Conservation (phyloP, 2,329 filamentous ascomycete genomes). For the Colletotrichum limetticola region DNA sequence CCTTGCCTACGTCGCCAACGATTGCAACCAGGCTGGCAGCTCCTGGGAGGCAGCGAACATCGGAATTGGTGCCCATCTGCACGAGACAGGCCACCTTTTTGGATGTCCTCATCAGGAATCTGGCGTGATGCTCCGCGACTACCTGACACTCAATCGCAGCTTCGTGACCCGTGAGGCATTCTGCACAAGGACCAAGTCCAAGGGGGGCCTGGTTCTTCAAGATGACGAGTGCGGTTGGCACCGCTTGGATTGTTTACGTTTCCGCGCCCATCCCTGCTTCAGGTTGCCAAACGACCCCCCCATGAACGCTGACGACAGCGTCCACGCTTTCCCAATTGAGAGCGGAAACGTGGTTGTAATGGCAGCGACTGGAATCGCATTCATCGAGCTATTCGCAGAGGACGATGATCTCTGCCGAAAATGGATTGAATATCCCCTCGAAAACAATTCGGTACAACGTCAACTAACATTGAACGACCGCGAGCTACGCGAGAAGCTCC, state of each 20-base stretch:
- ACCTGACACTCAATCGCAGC: constrained; percentile 83
- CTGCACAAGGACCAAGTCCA: constrained; percentile 86
- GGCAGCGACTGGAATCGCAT: constrained; percentile 84
- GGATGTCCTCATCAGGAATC: constrained; percentile 90
- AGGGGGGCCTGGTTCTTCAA: constrained; percentile 78
- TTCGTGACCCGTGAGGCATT: constrained; percentile 86
- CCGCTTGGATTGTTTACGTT: constrained; percentile 86
- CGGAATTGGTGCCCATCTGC: constrained; percentile 91
- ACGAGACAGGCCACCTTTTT: constrained; percentile 90
- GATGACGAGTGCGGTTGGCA: constrained; percentile 94
- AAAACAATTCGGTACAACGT: constrained; percentile 71
- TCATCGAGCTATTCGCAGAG: constrained; percentile 83
- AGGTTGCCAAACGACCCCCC: constrained; percentile 79
- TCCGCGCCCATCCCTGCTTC: constrained; percentile 92
- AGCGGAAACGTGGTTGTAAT: constrained; percentile 80
- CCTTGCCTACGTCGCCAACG: constrained; percentile 81
- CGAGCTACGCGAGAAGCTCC: constrained; percentile 77
- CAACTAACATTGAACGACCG: constrained; percentile 80
- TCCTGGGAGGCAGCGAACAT: constrained; percentile 97
- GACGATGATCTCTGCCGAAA: constrained; percentile 83
- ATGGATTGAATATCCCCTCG: constrained; percentile 83
- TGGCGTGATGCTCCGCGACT: constrained; percentile 93
- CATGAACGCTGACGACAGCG: constrained; percentile 74
- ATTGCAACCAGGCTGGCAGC: constrained; percentile 86
- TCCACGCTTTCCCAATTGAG: constrained; percentile 89